These are phyloP conservation scores for Chlamydomonas reinhardtii DNA, from an alignment of 163 green algal species.

Conservation along the genomic window DNA sequence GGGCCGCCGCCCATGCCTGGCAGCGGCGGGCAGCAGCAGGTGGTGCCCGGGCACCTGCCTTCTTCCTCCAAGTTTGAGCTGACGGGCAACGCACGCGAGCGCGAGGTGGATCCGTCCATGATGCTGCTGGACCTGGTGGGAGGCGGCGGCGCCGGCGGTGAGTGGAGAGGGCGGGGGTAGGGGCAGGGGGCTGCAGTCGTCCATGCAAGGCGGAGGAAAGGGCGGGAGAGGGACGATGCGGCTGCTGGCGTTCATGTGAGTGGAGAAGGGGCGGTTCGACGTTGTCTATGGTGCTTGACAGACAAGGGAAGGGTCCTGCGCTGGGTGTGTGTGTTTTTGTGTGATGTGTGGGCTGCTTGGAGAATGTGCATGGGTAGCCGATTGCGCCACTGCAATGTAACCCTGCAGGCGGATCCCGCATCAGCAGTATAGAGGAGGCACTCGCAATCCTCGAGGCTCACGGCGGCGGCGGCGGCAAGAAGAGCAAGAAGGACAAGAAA, in stretches of 20 bases:
- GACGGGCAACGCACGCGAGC: background rate
- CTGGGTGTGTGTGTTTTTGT: too few species aligned
- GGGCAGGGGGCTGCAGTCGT: too few species aligned
- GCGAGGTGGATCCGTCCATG: constrained; percentile 22
- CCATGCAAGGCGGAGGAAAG: too few species aligned
- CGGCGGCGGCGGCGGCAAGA: background rate
- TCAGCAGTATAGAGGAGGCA: constrained; percentile 52
- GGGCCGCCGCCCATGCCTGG: background rate
- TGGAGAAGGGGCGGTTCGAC: too few species aligned
- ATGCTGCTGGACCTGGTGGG: constrained; percentile 39
- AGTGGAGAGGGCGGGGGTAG: too few species aligned
- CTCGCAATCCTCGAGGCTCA: constrained; percentile 52
- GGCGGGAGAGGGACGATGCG: too few species aligned
- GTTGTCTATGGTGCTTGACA: too few species aligned
- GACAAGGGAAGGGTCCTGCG: too few species aligned
- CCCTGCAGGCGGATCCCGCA: background rate
- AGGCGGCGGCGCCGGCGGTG: constrained; percentile 1
- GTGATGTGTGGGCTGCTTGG: too few species aligned
- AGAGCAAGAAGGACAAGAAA: constrained; percentile 1
- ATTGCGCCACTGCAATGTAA: too few species aligned
- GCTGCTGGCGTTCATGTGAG: too few species aligned
- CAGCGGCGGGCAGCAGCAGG: background rate
- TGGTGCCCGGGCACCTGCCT: background rate
- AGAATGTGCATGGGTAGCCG: too few species aligned
- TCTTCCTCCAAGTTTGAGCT: constrained; percentile 32